Evolutionary conservation across 2,329 filamentous ascomycete species (phyloP), one percentile per base, ranked within the genome.

Genomic region (Diaporthe ampelina): DNA sequence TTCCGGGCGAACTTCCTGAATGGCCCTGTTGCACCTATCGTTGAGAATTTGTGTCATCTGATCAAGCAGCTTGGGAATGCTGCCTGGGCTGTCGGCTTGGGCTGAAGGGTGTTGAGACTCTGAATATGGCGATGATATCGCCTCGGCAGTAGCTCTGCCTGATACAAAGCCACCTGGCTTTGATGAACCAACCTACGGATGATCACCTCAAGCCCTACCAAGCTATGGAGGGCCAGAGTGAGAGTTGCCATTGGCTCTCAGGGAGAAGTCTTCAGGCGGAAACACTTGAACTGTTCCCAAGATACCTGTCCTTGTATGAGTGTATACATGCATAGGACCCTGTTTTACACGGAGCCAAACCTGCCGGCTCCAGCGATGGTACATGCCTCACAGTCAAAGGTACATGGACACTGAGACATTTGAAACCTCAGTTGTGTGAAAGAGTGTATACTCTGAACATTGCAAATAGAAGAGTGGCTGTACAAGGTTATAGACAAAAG

Each of bases 21-120:
- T 1, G 83, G 82, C 0, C 81, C 84, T 40, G 86, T 86, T 74
- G 90, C 92, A 17, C 88, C 91, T 0, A 86, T 94, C 58, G 91
- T 94, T 1, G 91, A 93, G 77, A 94, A 94, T 75, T 80, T 94
- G 63, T 88, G 91, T 59, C 87, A 90, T 59, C 82, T 94, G 77
- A 88, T 94, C 78, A 88, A 88, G 76, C 90, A 91, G 76, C 81
- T 94, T 70, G 88, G 88, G 5, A 85, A 86, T 77, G 88, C 88
- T 5, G 87, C 88, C 13, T 81, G 81, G 79, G 81, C 80, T 19
- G 82, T 83, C 26, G 82, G 82, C 35, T 73, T 83, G 45, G 76
- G 76, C 26, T 79, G 59, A 71, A 24, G 48, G 45, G 48, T 68
- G 21, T 24, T 37, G 21, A 37, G 40, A 26, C 19, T 17, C 17